Percentiles rank a stretch among this genome's conserved stretches.
Evolutionary conservation across 306 rosid genomes (phyloP).

Genomic region (Echinosophora koreensis): DNA sequence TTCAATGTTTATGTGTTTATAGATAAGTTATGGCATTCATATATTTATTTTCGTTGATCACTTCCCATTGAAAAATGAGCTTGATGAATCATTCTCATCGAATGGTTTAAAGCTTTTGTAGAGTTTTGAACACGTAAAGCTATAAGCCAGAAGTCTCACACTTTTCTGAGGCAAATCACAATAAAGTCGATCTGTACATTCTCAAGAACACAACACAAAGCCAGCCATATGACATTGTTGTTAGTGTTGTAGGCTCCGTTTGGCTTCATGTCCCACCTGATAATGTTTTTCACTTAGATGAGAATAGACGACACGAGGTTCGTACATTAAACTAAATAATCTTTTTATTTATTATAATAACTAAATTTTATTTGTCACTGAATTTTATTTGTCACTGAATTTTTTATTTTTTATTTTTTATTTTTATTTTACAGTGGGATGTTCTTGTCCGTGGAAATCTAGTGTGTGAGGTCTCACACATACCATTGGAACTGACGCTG

Average conservation of each 20-base stretch:
- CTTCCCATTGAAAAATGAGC: conserved; percentile 41
- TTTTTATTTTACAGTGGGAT: conserved; percentile 74
- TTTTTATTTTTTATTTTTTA: not conserved
- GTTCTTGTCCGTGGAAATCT: conserved; percentile 51
- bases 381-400: not conserved
- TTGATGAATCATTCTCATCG: conserved; percentile 57
- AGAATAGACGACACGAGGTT: conserved; percentile 55
- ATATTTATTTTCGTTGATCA: conserved; percentile 50
- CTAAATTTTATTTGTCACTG: not conserved
- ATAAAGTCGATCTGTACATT: too few relatives aligned
- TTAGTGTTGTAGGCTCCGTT: conserved; percentile 57
- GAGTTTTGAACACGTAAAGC: conserved; percentile 53
- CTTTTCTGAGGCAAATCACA: conserved; percentile 32
- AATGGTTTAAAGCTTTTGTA: conserved; percentile 42
- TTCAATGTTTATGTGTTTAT: not conserved
- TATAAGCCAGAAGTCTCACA: conserved; percentile 49
- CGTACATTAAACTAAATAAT: not conserved
- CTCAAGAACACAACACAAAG: too few relatives aligned
- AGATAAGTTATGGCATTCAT: not conserved
- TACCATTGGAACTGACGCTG: conserved; percentile 56
- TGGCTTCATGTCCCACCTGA: conserved; percentile 56
- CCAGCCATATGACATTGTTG: conserved; percentile 43
- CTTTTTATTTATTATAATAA: not conserved
- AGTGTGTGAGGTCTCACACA: conserved; percentile 50
- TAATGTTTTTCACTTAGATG: conserved; percentile 50